Conservation (phyloP, 2,329 filamentous ascomycete genomes). For the Pseudogymnoascus sp. region DNA sequence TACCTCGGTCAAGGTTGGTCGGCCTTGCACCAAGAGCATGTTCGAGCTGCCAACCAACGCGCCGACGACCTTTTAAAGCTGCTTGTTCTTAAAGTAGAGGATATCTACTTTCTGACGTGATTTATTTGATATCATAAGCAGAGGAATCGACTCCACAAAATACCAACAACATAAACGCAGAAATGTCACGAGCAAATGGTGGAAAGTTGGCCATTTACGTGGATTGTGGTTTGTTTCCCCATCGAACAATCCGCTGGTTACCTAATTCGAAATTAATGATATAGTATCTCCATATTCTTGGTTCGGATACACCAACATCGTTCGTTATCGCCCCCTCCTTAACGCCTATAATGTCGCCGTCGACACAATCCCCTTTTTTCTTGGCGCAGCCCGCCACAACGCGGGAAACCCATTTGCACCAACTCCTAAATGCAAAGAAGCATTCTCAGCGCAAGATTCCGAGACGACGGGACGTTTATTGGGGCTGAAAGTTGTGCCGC, state of each 20-base stretch:
- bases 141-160: not conserved
- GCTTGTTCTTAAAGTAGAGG: not conserved
- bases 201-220: slow-evolving; percentile 14
- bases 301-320: slow-evolving; percentile 15
- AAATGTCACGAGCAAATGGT: not conserved
- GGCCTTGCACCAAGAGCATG: not conserved
- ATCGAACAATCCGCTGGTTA: not conserved
- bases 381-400: slow-evolving; percentile 15
- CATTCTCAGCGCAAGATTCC: slow-evolving; percentile 14
- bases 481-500: slow-evolving; percentile 15
- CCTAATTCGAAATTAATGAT: not conserved
- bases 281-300: slow-evolving; percentile 18
- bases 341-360: slow-evolving; percentile 14
- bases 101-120: not conserved
- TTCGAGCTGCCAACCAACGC: not conserved
- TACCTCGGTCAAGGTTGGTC: not conserved
- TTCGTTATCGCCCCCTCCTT: slow-evolving; percentile 14
- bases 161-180: not conserved
- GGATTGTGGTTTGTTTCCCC: slow-evolving; percentile 14
- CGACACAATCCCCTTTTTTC: slow-evolving; percentile 18
- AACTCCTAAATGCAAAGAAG: slow-evolving; percentile 15
- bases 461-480: slow-evolving; percentile 13
- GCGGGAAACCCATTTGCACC: slow-evolving; percentile 15
- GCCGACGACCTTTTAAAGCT: not conserved
- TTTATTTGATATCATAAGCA: not conserved